Evolutionary conservation across 768 basidiomycete genomes (phyloP).

Genomic region (Suillus subalutaceus): DNA sequence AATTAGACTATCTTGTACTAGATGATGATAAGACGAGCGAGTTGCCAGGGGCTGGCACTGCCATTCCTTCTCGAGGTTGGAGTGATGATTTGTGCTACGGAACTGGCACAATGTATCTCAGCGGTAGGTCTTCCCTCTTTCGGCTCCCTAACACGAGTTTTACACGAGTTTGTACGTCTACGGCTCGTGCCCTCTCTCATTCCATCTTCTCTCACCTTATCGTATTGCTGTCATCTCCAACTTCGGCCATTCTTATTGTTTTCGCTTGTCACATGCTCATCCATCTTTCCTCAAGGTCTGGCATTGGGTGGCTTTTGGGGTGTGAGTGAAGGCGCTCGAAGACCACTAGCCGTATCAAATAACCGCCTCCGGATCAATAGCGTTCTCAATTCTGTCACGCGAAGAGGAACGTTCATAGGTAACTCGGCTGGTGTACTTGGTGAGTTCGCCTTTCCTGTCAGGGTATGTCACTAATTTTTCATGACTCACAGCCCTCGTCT

Average conservation of each 20-base stretch:
- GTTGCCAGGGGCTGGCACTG: constrained; percentile 86
- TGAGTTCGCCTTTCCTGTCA: constrained; percentile 51
- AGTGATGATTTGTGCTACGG: constrained; percentile 99
- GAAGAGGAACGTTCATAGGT: constrained; percentile 96
- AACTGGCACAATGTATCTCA: constrained; percentile 97
- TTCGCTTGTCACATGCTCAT: constrained; percentile 78
- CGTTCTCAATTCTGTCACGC: constrained; percentile 92
- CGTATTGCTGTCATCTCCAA: constrained; percentile 56
- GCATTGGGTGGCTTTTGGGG: constrained; percentile 96
- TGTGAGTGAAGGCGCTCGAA: constrained; percentile 87
- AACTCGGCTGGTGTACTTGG: constrained; percentile 98
- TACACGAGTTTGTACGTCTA: constrained; percentile 49
- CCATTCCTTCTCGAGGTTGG: constrained; percentile 95
- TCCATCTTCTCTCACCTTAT: constrained; percentile 66
- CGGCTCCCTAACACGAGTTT: constrained; percentile 50
- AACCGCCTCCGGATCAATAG: constrained; percentile 93
- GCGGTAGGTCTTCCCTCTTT: constrained; percentile 79
- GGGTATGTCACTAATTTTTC: constrained; percentile 41
- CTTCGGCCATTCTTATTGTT: constrained; percentile 79
- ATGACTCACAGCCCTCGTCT: constrained; percentile 75
- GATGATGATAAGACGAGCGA: constrained; percentile 96
- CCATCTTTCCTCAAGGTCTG: constrained; percentile 73
- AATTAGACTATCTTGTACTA: constrained; percentile 92
- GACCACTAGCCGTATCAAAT: constrained; percentile 87
- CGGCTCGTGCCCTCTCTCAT: constrained; percentile 52